phyloP scores from a whole-genome alignment of 352 stramenopile species.

The Pythium aquatile region DNA sequence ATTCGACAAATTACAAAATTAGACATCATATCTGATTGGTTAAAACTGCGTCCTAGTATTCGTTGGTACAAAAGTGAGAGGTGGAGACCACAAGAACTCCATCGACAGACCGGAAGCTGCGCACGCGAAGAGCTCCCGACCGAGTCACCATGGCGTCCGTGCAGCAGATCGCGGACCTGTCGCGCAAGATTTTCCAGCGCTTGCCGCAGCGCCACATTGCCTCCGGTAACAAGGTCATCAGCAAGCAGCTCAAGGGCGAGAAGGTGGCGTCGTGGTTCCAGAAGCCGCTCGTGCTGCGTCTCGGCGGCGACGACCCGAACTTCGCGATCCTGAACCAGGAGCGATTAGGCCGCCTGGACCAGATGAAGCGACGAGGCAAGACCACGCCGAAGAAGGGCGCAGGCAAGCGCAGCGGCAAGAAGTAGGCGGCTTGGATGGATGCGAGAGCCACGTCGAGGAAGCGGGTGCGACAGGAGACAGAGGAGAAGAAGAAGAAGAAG shows the following conservation, averaged over 20 bases:
- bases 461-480: background rate
- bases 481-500: background rate
- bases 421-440: conserved; percentile 35
- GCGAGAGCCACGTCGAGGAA: background rate
- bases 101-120: background rate
- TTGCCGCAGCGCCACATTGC: conserved; percentile 76
- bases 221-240: conserved; percentile 89
- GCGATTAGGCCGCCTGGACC: conserved; percentile 71
- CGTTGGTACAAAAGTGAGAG: conserved; percentile 12
- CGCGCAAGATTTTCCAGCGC: conserved; percentile 88
- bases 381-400: conserved; percentile 85
- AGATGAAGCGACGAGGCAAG: conserved; percentile 88
- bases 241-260: conserved; percentile 85
- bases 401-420: conserved; percentile 80
- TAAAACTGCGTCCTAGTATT: conserved; percentile 7
- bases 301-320: conserved; percentile 82
- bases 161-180: conserved; percentile 72
- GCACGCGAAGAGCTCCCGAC: background rate
- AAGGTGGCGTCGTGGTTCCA: conserved; percentile 87
- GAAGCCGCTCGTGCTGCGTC: conserved; percentile 72
- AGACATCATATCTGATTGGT: conserved; percentile 2
- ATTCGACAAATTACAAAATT: background rate
- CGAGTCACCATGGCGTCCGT: conserved; percentile 23
- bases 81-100: conserved; percentile 3
- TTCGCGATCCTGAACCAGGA: conserved; percentile 82